These are phyloP conservation scores for Pythium scleroteichum DNA, from an alignment of 352 stramenopile species.

Conservation along the genomic window DNA sequence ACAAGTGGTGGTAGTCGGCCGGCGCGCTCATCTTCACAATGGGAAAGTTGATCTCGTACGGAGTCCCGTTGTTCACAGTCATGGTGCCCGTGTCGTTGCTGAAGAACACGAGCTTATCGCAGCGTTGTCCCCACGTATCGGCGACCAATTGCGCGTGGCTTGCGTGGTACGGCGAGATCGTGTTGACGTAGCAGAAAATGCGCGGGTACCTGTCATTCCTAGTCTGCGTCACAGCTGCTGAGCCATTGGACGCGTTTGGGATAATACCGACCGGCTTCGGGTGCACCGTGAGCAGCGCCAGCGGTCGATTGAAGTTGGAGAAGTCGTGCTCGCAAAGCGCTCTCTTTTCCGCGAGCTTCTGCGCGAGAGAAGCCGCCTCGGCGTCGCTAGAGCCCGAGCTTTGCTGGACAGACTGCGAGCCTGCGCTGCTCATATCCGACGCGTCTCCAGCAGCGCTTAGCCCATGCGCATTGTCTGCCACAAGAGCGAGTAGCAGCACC, in stretches of 20 bases:
- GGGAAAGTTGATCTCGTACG: slow-evolving; percentile 34
- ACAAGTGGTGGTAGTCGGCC: slow-evolving; percentile 78
- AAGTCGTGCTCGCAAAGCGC: background rate
- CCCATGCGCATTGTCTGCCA: too few species aligned
- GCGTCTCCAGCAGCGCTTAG: too few species aligned
- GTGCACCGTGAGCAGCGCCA: background rate
- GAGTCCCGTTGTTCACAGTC: slow-evolving; percentile 31
- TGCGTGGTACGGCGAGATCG: slow-evolving; percentile 68
- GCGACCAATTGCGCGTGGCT: slow-evolving; percentile 59
- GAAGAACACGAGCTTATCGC: slow-evolving; percentile 79
- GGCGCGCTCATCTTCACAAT: slow-evolving; percentile 44
- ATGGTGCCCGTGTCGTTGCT: slow-evolving; percentile 66
- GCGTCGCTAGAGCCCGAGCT: too few species aligned
- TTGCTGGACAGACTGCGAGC: too few species aligned
- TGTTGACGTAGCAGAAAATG: slow-evolving; percentile 84
- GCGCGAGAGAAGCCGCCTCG: too few species aligned
- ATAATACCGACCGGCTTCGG: slow-evolving; percentile 7
- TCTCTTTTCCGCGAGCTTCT: too few species aligned
- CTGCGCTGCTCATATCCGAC: too few species aligned
- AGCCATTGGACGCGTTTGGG: too few species aligned
- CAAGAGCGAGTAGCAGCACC: too few species aligned
- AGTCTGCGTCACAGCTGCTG: too few species aligned
- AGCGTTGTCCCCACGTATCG: slow-evolving; percentile 80
- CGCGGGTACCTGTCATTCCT: slow-evolving; percentile 35
- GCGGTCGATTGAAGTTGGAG: slow-evolving; percentile 33